A percentile compares a stretch with the other conserved stretches of the same genome.
phyloP scores from a whole-genome alignment of 2,329 filamentous ascomycete genomes.

The Calonectria multiphialidica region DNA sequence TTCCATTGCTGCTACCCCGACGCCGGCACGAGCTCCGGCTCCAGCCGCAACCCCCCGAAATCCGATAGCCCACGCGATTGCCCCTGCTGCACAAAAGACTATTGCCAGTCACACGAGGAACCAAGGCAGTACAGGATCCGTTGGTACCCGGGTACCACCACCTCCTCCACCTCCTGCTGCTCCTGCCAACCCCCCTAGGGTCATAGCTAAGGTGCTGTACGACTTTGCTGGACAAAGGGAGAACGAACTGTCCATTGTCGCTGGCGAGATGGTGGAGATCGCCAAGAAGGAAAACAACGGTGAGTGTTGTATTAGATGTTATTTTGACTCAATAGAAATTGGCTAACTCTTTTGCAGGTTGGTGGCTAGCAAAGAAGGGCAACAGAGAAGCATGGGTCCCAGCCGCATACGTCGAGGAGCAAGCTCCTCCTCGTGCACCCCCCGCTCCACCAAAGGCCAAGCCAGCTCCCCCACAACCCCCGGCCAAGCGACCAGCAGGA shows the following conservation, averaged over 20 bases:
- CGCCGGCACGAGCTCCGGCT: constrained; percentile 21
- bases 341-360: constrained; percentile 71
- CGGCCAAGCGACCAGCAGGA: constrained; percentile 81
- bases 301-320: constrained; percentile 58
- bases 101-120: constrained; percentile 67
- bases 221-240: constrained; percentile 88
- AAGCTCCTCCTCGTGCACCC: constrained; percentile 73
- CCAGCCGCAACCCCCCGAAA: constrained; percentile 22
- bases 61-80: constrained; percentile 28
- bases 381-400: constrained; percentile 91
- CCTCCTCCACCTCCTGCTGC: constrained; percentile 78
- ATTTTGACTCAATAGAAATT: not conserved
- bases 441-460: constrained; percentile 76
- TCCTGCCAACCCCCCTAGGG: constrained; percentile 68
- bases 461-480: constrained; percentile 81
- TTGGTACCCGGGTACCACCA: constrained; percentile 69
- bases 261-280: constrained; percentile 87
- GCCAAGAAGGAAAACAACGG: constrained; percentile 96
- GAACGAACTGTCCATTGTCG: constrained; percentile 85
- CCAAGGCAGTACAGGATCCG: constrained; percentile 64
- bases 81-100: constrained; percentile 38
- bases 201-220: constrained; percentile 90
- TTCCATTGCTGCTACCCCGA: constrained; percentile 41
- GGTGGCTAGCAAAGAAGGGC: constrained; percentile 90
- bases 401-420: constrained; percentile 92